Evolutionary conservation across 129 eudicot genomes (phyloP).

Genomic region (Solidago caesia): DNA sequence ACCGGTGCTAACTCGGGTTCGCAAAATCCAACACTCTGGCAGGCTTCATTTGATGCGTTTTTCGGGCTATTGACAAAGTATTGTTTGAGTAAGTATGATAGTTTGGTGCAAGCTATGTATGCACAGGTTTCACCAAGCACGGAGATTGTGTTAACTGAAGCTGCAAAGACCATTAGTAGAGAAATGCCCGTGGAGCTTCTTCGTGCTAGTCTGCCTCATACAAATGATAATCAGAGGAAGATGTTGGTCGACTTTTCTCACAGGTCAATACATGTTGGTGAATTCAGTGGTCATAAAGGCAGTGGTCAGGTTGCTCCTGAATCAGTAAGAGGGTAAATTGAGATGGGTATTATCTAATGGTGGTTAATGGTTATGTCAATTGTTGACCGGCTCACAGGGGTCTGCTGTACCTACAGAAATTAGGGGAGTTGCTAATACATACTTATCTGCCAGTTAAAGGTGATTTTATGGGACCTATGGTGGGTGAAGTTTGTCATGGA

Average conservation of each 20-base stretch:
- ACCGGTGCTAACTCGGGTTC: slow-evolving; percentile 30
- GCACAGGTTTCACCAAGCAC: slow-evolving; percentile 45
- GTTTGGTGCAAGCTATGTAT: slow-evolving; percentile 65
- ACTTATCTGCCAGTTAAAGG: slow-evolving; percentile 31
- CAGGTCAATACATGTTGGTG: slow-evolving; percentile 75
- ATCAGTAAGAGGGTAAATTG: slow-evolving; percentile 59
- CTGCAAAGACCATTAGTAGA: slow-evolving; percentile 60
- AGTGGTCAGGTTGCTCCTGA: slow-evolving; percentile 74
- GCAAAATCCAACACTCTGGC: slow-evolving; percentile 84
- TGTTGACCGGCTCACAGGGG: neutral
- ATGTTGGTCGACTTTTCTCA: slow-evolving; percentile 73
- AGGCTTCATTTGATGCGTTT: slow-evolving; percentile 89
- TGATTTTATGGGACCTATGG: slow-evolving; percentile 34
- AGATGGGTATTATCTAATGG: neutral
- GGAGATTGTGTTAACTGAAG: slow-evolving; percentile 57
- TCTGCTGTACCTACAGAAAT: neutral
- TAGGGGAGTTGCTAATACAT: neutral
- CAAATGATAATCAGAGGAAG: slow-evolving; percentile 74
- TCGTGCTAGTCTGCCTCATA: slow-evolving; percentile 93
- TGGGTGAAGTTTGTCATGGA: slow-evolving; percentile 21
- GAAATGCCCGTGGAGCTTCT: slow-evolving; percentile 98
- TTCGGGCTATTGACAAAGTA: slow-evolving; percentile 80
- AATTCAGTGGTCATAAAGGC: slow-evolving; percentile 56
- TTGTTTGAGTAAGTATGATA: slow-evolving; percentile 78
- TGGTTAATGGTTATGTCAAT: neutral